phyloP scores from a whole-genome alignment of 495 filamentous ascomycete species.

The Aspergillus hancockii region DNA sequence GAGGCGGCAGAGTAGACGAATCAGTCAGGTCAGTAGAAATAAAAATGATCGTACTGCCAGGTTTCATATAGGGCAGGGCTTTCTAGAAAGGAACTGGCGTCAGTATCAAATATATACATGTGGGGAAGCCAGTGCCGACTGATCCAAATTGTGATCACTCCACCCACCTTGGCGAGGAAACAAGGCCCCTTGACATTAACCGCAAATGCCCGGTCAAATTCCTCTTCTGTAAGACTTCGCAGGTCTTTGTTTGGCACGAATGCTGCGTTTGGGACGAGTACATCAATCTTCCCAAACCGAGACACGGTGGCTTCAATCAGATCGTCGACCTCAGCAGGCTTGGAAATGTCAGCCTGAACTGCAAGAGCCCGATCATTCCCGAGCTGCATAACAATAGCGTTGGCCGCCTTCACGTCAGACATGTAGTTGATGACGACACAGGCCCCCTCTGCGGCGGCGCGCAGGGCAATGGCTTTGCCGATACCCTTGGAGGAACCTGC shows the following conservation, averaged over 20 bases:
- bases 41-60: conserved; percentile 45
- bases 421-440: conserved; percentile 61
- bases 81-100: background rate
- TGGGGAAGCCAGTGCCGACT: no score
- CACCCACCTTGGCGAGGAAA: background rate
- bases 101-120: background rate
- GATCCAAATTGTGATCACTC: background rate
- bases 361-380: conserved; percentile 52
- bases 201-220: background rate
- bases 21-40: conserved; percentile 53
- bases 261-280: conserved; percentile 61
- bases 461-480: background rate
- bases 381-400: conserved; percentile 52
- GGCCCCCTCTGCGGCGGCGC: background rate
- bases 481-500: background rate
- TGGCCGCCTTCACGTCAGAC: conserved; percentile 49
- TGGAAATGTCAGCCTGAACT: conserved; percentile 50
- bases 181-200: background rate
- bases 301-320: conserved; percentile 41
- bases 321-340: conserved; percentile 33
- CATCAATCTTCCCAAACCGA: conserved; percentile 55
- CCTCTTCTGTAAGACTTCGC: background rate
- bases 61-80: background rate
- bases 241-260: conserved; percentile 44
- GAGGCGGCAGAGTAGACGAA: conserved; percentile 44